Percentiles rank a stretch among this genome's conserved stretches.
Evolutionary conservation across 1,139 yeast genomes (phyloP).

Genomic region (Diutina pseudorugosa): DNA sequence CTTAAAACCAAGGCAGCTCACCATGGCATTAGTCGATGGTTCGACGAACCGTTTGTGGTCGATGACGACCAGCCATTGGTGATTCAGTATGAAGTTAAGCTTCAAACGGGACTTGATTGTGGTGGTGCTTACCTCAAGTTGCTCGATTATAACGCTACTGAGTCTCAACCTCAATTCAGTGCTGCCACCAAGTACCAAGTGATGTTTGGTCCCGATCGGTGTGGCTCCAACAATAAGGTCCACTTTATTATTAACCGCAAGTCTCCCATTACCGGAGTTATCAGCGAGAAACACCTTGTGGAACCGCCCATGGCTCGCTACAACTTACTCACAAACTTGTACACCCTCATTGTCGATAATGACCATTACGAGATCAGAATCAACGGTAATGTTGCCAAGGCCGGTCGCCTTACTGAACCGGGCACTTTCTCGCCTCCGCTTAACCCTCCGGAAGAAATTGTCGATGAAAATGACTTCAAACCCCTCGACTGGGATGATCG

Average conservation of each 20-base stretch:
- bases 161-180: constrained; percentile 36
- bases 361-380: constrained; percentile 70
- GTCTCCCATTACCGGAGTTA: constrained; percentile 33
- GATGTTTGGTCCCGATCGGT: constrained; percentile 92
- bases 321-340: constrained; percentile 48
- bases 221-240: constrained; percentile 70
- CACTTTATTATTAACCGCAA: constrained; percentile 59
- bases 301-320: constrained; percentile 55
- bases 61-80: constrained; percentile 56
- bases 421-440: constrained; percentile 48
- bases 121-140: constrained; percentile 86
- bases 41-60: constrained; percentile 38
- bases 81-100: constrained; percentile 77
- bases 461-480: constrained; percentile 49
- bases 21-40: constrained; percentile 60
- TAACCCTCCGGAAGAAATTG: constrained; percentile 49
- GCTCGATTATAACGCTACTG: constrained; percentile 30
- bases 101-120: constrained; percentile 65
- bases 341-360: constrained; percentile 61
- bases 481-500: constrained; percentile 77
- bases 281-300: constrained; percentile 59
- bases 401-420: constrained; percentile 47
- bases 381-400: constrained; percentile 61
- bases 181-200: constrained; percentile 54
- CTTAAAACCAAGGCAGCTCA: constrained; percentile 65